Conservation (phyloP, 192 early-diverging fungal species). For the Backusella psychrophila region DNA sequence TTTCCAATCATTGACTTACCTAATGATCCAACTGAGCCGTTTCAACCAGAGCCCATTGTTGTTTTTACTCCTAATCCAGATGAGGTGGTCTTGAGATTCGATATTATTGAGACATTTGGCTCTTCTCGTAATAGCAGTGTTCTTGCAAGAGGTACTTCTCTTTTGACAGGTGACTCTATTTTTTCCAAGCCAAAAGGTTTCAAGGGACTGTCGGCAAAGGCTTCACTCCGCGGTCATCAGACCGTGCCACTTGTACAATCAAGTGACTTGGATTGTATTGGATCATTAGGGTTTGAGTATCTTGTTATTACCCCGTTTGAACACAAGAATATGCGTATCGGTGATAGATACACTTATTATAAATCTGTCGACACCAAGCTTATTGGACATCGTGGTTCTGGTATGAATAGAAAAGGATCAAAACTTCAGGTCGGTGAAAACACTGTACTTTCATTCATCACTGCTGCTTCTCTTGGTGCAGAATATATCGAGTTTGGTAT, state of each 20-base stretch:
- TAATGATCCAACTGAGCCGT: conserved; percentile 27
- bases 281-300: conserved; percentile 56
- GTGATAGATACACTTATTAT: conserved; percentile 56
- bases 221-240: conserved; percentile 51
- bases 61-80: conserved; percentile 49
- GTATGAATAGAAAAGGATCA: conserved; percentile 71
- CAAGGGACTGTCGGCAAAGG: conserved; percentile 36
- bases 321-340: conserved; percentile 54
- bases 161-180: conserved; percentile 50
- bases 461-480: conserved; percentile 80
- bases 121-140: conserved; percentile 37
- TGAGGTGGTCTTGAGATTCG: conserved; percentile 54
- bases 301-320: conserved; percentile 63
- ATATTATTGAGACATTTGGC: conserved; percentile 57
- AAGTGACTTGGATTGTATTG: conserved; percentile 51
- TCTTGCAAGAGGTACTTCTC: conserved; percentile 54
- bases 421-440: conserved; percentile 88
- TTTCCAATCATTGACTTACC: conserved; percentile 56
- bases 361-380: conserved; percentile 63
- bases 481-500: conserved; percentile 89
- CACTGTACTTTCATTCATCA: conserved; percentile 82
- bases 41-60: conserved; percentile 53
- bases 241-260: conserved; percentile 56
- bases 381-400: conserved; percentile 88
- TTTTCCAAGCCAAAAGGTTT: conserved; percentile 30